A percentile compares a stretch with the other conserved stretches of the same genome.
These are phyloP conservation scores for Cercophora samala DNA, from an alignment of 495 filamentous ascomycete species.

Conservation along the genomic window DNA sequence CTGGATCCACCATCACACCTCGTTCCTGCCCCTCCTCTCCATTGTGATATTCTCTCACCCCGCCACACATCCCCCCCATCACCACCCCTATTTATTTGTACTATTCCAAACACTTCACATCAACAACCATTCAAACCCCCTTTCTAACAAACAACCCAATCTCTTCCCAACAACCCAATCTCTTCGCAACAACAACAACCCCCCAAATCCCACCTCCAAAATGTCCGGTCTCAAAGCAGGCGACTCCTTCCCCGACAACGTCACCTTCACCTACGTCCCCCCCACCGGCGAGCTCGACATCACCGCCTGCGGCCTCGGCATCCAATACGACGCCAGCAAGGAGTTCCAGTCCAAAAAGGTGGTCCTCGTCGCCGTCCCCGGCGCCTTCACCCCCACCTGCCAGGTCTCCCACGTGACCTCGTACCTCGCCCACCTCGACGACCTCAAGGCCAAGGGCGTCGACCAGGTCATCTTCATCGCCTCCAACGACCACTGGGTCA, in stretches of 20 bases:
- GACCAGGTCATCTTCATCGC: constrained; percentile 82
- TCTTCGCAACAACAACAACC: constrained; percentile 6
- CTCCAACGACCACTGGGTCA: constrained; percentile 88
- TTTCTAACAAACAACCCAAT: background rate
- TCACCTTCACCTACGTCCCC: constrained; percentile 76
- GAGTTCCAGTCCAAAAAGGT: constrained; percentile 88
- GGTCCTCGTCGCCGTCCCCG: constrained; percentile 85
- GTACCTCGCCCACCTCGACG: constrained; percentile 69
- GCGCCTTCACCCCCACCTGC: constrained; percentile 95
- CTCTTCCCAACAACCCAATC: background rate
- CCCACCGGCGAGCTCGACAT: constrained; percentile 63
- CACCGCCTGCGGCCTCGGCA: constrained; percentile 73
- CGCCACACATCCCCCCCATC: background rate
- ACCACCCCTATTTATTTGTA: background rate
- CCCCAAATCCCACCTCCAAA: too few species aligned
- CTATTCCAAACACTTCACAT: background rate
- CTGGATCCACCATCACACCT: background rate
- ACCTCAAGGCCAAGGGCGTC: constrained; percentile 80
- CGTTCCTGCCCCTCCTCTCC: background rate
- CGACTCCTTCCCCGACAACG: constrained; percentile 76
- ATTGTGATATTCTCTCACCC: background rate
- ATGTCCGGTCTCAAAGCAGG: constrained; percentile 77
- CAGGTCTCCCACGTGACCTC: constrained; percentile 81
- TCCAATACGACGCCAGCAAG: constrained; percentile 78
- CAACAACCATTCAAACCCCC: background rate